Conservation (phyloP, 192 early-diverging fungal genomes). For the Podila epigama region DNA sequence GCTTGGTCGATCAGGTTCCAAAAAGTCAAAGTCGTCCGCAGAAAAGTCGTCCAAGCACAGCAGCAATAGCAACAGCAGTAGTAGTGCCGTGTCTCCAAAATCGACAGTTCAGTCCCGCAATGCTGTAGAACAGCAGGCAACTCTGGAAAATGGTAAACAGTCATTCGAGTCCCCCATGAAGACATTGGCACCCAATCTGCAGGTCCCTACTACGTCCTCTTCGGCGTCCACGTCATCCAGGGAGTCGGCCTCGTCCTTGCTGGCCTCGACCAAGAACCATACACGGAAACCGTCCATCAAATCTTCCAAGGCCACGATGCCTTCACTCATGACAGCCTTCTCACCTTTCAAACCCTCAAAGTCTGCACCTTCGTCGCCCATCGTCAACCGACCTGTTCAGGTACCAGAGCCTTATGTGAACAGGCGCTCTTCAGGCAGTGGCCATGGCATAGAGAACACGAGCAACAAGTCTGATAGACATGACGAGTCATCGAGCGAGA, state of each 20-base stretch:
- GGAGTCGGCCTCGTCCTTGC: too few species aligned
- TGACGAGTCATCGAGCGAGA: constrained; percentile 7
- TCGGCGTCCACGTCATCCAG: background rate
- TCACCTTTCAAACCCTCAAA: constrained; percentile 39
- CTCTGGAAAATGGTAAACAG: too few species aligned
- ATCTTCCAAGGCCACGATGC: constrained; percentile 45
- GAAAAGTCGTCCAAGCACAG: constrained; percentile 9
- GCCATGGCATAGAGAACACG: background rate
- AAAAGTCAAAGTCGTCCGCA: constrained; percentile 14
- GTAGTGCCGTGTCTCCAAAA: background rate
- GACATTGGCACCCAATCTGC: constrained; percentile 5
- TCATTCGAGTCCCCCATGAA: background rate
- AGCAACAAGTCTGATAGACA: constrained; percentile 3
- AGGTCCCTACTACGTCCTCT: constrained; percentile 7
- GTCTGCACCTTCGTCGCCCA: constrained; percentile 32
- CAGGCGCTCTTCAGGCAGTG: background rate
- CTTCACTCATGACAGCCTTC: constrained; percentile 45
- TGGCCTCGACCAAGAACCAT: constrained; percentile 4
- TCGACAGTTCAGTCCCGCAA: background rate
- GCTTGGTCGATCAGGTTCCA: constrained; percentile 1
- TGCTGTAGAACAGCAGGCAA: background rate
- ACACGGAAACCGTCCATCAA: constrained; percentile 42
- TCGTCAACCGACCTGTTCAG: constrained; percentile 1
- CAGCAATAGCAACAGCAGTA: background rate
- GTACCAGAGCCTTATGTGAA: background rate